phyloP scores from a whole-genome alignment of 495 filamentous ascomycete species.

The Talaromyces ruber region DNA sequence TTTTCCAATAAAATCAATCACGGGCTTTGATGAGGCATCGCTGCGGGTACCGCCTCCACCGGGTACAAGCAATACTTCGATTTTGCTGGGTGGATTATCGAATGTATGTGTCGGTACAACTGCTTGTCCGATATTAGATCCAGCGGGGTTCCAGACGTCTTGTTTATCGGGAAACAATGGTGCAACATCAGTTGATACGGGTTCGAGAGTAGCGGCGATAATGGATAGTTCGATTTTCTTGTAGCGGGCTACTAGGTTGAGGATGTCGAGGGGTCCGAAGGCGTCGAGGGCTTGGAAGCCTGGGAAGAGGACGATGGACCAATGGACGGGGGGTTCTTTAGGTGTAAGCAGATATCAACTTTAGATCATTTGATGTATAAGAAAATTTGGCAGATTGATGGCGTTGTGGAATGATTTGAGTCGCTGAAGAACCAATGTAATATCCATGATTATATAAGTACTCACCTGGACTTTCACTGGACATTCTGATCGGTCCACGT shows the following conservation, averaged over 20 bases:
- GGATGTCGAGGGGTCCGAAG: constrained; percentile 53
- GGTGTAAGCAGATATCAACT: neutral
- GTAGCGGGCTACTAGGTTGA: constrained; percentile 43
- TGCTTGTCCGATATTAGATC: constrained; percentile 6
- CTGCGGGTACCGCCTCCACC: constrained; percentile 52
- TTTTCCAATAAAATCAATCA: constrained; percentile 36
- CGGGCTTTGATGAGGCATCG: constrained; percentile 3
- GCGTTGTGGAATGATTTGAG: too few species aligned
- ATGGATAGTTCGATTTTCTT: constrained; percentile 28
- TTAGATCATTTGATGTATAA: neutral
- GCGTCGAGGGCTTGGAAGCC: constrained; percentile 26
- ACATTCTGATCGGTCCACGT: neutral
- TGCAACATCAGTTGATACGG: constrained; percentile 33
- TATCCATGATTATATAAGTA: neutral
- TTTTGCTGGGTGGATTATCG: constrained; percentile 2
- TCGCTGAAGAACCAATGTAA: neutral
- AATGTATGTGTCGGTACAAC: constrained; percentile 6
- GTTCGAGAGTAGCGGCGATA: constrained; percentile 44
- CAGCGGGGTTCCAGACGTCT: constrained; percentile 6
- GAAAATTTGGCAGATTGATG: neutral
- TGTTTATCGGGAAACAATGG: neutral
- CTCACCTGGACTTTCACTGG: neutral
- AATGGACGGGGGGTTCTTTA: constrained; percentile 5
- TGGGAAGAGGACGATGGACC: constrained; percentile 1
- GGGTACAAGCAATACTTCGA: constrained; percentile 61